These are phyloP conservation scores for Plantago major DNA, from an alignment of 257 asterid genomes.

Conservation along the genomic window DNA sequence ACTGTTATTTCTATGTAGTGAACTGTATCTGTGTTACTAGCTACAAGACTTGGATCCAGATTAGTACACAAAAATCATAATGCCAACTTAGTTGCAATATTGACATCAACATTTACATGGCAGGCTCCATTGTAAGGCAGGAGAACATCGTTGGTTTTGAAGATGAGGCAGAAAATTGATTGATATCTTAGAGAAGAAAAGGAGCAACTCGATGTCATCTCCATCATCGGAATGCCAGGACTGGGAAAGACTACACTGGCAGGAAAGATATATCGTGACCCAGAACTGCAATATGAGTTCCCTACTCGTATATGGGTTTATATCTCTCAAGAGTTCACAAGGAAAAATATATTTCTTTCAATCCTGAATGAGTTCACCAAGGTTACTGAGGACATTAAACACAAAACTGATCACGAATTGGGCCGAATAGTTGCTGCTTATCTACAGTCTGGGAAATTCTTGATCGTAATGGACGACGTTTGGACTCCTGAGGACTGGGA, in stretches of 20 bases:
- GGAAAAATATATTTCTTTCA: slow-evolving; percentile 11
- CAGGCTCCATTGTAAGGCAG: slow-evolving; percentile 26
- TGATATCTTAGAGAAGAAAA: slow-evolving; percentile 17
- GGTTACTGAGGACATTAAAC: slow-evolving; percentile 7
- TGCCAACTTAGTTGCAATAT: too few relatives aligned
- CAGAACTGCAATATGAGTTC: slow-evolving; percentile 18
- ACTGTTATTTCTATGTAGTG: too few relatives aligned
- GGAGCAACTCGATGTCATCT: slow-evolving; percentile 22
- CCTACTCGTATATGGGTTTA: slow-evolving; percentile 29
- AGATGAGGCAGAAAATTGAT: slow-evolving; percentile 22
- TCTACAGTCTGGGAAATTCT: not conserved
- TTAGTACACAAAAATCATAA: too few relatives aligned
- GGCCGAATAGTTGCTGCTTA: slow-evolving; percentile 2
- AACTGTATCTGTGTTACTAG: too few relatives aligned
- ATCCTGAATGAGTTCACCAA: slow-evolving; percentile 18
- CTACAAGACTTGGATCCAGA: too few relatives aligned
- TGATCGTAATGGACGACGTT: not conserved
- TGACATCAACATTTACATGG: not conserved
- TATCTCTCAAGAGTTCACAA: slow-evolving; percentile 27
- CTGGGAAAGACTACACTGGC: slow-evolving; percentile 42
- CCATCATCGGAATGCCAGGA: slow-evolving; percentile 38
- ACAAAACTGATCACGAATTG: slow-evolving; percentile 14
- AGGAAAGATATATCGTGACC: slow-evolving; percentile 25
- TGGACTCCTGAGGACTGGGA: not conserved
- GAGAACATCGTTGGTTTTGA: slow-evolving; percentile 31